Conservation (phyloP, 2,329 filamentous ascomycete species). For the Byssothecium circinans region DNA sequence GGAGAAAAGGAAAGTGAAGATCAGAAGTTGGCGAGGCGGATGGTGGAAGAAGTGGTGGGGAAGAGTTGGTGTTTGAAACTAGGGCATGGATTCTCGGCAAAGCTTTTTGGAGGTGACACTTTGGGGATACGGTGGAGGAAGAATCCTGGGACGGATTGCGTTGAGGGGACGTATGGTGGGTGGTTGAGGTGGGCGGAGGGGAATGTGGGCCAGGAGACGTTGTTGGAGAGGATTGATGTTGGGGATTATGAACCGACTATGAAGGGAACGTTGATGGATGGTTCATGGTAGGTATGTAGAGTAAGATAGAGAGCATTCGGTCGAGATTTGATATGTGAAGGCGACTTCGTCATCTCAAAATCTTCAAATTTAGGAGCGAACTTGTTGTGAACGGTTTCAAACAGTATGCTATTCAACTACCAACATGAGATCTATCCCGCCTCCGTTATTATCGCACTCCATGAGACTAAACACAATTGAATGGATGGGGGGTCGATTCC, state of each 20-base stretch:
- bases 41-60: slow-evolving; percentile 55
- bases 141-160: slow-evolving; percentile 52
- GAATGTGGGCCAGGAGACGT: slow-evolving; percentile 49
- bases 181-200: slow-evolving; percentile 57
- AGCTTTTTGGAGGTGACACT: slow-evolving; percentile 51
- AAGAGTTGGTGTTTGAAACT: slow-evolving; percentile 60
- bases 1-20: slow-evolving; percentile 48
- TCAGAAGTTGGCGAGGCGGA: slow-evolving; percentile 53
- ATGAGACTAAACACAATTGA: too few species aligned
- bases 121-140: slow-evolving; percentile 58
- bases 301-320: too few species aligned
- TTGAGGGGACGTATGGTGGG: slow-evolving; percentile 56
- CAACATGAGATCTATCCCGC: too few species aligned
- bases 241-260: slow-evolving; percentile 19
- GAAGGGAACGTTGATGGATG: not conserved
- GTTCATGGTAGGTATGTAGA: not conserved
- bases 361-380: too few species aligned
- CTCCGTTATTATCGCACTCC: too few species aligned
- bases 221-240: slow-evolving; percentile 14
- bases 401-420: too few species aligned
- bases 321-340: too few species aligned
- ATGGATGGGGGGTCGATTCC: too few species aligned
- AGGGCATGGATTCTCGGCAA: slow-evolving; percentile 57
- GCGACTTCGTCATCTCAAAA: too few species aligned
- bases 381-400: too few species aligned